Conservation (phyloP, 495 filamentous ascomycete species). For the Hypoxylon cercidicola region DNA sequence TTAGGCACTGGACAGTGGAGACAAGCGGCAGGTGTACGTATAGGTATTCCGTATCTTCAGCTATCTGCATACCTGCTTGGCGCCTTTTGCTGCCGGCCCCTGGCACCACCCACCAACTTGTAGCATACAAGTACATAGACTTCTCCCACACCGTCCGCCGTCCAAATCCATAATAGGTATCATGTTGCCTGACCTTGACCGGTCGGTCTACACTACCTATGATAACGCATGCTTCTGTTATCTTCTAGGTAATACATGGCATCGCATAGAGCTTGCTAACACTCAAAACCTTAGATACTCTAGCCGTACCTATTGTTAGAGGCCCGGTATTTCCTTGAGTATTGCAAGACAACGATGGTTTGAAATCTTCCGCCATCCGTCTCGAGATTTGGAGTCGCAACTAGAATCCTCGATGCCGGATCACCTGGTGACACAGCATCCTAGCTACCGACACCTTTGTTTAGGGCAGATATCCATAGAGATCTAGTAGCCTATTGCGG, state of each 20-base stretch:
- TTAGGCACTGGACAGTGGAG: conserved; percentile 13
- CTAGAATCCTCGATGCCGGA: conserved; percentile 39
- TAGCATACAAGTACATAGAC: no score
- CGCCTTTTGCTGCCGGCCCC: conserved; percentile 9
- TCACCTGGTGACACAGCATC: conserved; percentile 27
- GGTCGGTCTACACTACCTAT: conserved; percentile 31
- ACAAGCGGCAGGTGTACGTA: conserved; percentile 12
- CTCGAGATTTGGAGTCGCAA: conserved; percentile 29
- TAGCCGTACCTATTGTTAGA: conserved; percentile 16
- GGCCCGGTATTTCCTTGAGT: conserved; percentile 2
- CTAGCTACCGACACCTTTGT: conserved; percentile 15
- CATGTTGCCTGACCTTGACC: conserved; percentile 40
- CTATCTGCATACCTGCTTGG: conserved; percentile 37
- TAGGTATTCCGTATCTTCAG: conserved; percentile 22
- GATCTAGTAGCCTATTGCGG: conserved; percentile 6
- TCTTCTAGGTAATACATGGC: conserved; percentile 4
- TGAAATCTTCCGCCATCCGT: conserved; percentile 22
- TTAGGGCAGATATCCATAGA: conserved; percentile 7
- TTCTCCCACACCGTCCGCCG: conserved; percentile 10
- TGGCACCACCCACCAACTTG: neutral
- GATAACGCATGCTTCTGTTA: conserved; percentile 10
- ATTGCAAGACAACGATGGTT: conserved; percentile 1
- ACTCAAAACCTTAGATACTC: conserved; percentile 23
- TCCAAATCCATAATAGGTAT: conserved; percentile 19
- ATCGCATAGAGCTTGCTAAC: conserved; percentile 13